Evolutionary conservation across 192 early-diverging fungal genomes (phyloP).

Genomic region (Ambispora gerdemannii): DNA sequence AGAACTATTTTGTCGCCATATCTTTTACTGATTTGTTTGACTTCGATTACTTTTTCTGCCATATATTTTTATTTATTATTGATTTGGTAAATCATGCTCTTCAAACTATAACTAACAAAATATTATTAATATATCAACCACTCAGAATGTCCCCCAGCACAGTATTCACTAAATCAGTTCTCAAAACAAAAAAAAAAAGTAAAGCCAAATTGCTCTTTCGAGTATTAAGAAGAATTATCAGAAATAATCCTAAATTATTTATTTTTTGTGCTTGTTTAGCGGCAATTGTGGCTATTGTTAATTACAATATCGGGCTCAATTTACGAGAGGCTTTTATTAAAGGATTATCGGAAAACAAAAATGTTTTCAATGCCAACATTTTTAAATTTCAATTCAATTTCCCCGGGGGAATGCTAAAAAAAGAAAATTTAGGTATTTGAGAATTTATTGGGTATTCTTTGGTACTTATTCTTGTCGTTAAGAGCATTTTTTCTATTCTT

Average conservation of each 20-base stretch:
- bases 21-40: slow-evolving; percentile 16
- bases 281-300: too few relatives aligned
- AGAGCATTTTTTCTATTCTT: neutral
- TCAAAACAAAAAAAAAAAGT: too few relatives aligned
- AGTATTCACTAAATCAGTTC: neutral
- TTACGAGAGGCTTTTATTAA: too few relatives aligned
- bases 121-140: neutral
- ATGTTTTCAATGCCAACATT: too few relatives aligned
- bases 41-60: slow-evolving; percentile 6
- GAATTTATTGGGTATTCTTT: neutral
- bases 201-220: too few relatives aligned
- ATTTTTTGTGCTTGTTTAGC: too few relatives aligned
- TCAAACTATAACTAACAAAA: neutral
- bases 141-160: neutral
- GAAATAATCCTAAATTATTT: too few relatives aligned
- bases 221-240: too few relatives aligned
- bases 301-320: too few relatives aligned
- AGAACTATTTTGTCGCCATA: slow-evolving; percentile 8
- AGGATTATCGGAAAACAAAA: too few relatives aligned
- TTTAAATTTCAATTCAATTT: neutral
- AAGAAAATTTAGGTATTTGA: neutral
- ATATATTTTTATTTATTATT: neutral
- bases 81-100: neutral
- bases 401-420: neutral
- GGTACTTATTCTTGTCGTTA: neutral